Percentiles rank a stretch among this genome's conserved stretches.
Evolutionary conservation across 768 basidiomycete species (phyloP).

Genomic region (Gyrodon lividus): DNA sequence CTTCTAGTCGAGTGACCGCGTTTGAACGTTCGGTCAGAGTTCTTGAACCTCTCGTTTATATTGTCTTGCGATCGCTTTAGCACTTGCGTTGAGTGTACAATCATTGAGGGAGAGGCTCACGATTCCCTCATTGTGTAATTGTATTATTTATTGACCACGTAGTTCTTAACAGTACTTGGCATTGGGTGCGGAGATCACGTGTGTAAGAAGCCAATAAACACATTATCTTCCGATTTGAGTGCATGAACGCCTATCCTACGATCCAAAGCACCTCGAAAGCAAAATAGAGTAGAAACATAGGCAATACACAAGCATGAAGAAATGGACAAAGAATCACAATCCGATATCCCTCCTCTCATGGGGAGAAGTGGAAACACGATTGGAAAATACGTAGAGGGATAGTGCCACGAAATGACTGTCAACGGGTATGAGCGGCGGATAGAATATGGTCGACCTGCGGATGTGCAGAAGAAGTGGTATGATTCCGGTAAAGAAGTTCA

Average conservation of each 20-base stretch:
- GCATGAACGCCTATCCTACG: constrained; percentile 8
- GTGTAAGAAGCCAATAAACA: constrained; percentile 3
- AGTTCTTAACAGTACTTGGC: not conserved
- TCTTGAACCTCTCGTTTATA: not conserved
- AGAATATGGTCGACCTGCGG: constrained; percentile 33
- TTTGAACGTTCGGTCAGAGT: not conserved
- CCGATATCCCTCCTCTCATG: constrained; percentile 10
- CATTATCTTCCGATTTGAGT: constrained; percentile 11
- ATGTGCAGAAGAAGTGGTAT: constrained; percentile 22
- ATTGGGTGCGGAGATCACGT: not conserved
- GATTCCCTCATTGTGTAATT: not conserved
- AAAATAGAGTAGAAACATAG: constrained; percentile 30
- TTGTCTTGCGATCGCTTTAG: constrained; percentile 7
- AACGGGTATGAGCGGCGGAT: constrained; percentile 24
- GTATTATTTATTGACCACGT: not conserved
- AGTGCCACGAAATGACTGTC: constrained; percentile 29
- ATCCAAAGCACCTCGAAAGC: constrained; percentile 18
- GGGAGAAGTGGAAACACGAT: constrained; percentile 1
- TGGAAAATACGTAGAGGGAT: constrained; percentile 12
- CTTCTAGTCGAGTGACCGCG: not conserved
- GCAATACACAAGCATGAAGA: constrained; percentile 28
- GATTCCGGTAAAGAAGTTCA: constrained; percentile 28
- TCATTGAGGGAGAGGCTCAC: constrained; percentile 17
- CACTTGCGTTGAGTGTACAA: constrained; percentile 23
- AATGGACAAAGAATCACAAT: constrained; percentile 27